Evolutionary conservation across 139 green algal species (phyloP).

Genomic region (Chlamydomonas sp.): DNA sequence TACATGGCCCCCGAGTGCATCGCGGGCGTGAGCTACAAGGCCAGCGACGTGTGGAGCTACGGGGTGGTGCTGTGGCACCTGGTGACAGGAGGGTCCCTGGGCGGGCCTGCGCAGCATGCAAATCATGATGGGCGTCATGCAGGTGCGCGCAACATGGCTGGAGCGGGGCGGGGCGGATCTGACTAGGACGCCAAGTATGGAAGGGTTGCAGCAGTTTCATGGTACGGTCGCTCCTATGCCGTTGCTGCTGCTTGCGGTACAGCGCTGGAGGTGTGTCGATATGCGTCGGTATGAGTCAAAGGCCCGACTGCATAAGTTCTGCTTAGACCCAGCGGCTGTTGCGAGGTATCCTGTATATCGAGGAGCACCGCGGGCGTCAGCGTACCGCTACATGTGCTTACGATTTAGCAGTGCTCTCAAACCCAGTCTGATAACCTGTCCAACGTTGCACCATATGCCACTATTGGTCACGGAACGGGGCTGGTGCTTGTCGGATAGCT

Average conservation of each 20-base stretch:
- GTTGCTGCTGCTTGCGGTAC: too few relatives aligned
- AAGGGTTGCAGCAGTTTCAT: too few relatives aligned
- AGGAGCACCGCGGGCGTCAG: too few relatives aligned
- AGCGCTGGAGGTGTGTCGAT: too few relatives aligned
- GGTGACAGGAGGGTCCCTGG: slow-evolving; percentile 16
- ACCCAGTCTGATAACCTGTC: too few relatives aligned
- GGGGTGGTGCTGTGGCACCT: slow-evolving; percentile 24
- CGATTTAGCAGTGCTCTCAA: too few relatives aligned
- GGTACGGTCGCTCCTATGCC: neutral
- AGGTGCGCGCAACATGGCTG: neutral
- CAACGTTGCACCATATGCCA: too few relatives aligned
- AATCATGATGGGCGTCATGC: slow-evolving; percentile 25
- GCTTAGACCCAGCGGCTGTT: too few relatives aligned
- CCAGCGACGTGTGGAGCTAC: slow-evolving; percentile 16
- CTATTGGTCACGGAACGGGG: neutral
- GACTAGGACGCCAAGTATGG: neutral
- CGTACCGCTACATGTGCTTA: too few relatives aligned
- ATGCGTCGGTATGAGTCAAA: too few relatives aligned
- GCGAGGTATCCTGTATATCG: too few relatives aligned
- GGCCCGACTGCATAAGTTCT: too few relatives aligned
- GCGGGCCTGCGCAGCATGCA: slow-evolving; percentile 12
- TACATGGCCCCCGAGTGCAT: slow-evolving; percentile 13
- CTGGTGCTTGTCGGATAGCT: neutral
- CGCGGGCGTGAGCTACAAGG: slow-evolving; percentile 12
- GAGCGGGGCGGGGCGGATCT: neutral